phyloP scores from a whole-genome alignment of 192 early-diverging fungal genomes.

The Glomus cerebriforme region DNA sequence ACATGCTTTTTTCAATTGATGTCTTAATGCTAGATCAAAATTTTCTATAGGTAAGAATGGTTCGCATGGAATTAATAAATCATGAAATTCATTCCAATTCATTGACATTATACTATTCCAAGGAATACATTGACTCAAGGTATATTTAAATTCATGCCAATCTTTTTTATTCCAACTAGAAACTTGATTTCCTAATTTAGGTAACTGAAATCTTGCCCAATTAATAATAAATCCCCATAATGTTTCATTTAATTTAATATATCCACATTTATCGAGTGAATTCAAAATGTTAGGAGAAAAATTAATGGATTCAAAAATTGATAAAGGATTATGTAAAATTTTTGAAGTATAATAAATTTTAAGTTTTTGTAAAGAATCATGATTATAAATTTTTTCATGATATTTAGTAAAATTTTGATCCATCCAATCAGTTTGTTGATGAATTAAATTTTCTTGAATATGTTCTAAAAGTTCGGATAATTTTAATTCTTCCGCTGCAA shows the following conservation, averaged over 20 bases:
- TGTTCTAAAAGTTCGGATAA: background rate
- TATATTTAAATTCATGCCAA: background rate
- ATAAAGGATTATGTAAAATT: background rate
- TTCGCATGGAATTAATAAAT: constrained; percentile 14
- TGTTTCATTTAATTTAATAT: background rate
- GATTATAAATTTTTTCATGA: background rate
- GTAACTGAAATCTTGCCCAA: constrained; percentile 4
- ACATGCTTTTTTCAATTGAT: background rate
- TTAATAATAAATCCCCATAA: constrained; percentile 6
- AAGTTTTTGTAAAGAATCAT: constrained; percentile 4
- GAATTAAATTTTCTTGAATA: constrained; percentile 17
- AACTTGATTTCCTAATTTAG: constrained; percentile 4
- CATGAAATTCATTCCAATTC: constrained; percentile 7
- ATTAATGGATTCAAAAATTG: background rate
- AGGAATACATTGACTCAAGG: background rate
- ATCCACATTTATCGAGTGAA: background rate
- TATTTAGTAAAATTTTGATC: constrained; percentile 7
- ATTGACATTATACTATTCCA: background rate
- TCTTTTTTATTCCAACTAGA: background rate
- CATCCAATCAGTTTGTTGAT: constrained; percentile 5
- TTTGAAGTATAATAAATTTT: background rate
- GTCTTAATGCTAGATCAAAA: background rate
- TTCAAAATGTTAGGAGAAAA: background rate
- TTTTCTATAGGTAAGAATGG: background rate
- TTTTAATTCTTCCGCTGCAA: constrained; percentile 15